phyloP scores from a whole-genome alignment of 2,329 filamentous ascomycete genomes.

The Fusarium metavorans region DNA sequence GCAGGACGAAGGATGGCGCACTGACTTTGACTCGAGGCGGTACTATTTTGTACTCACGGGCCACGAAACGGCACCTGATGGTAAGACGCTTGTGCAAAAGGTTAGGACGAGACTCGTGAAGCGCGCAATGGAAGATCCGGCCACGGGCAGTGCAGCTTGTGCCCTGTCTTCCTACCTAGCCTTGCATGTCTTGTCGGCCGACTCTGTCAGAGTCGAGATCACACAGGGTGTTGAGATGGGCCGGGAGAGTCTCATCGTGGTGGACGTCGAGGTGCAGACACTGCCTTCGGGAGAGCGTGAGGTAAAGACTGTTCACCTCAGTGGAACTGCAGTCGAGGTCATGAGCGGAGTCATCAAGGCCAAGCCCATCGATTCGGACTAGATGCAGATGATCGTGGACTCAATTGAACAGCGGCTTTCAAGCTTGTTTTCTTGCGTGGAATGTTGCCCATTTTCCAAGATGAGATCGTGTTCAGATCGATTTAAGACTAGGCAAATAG shows the following conservation, averaged over 20 bases:
- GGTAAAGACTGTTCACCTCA: slow-evolving; percentile 19
- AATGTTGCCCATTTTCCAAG: background rate
- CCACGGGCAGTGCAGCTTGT: slow-evolving; percentile 72
- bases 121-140: slow-evolving; percentile 65
- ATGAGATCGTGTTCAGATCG: background rate
- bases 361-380: background rate
- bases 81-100: slow-evolving; percentile 36
- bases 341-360: background rate
- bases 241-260: slow-evolving; percentile 61
- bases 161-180: slow-evolving; percentile 67
- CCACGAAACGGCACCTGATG: slow-evolving; percentile 32
- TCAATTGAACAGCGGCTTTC: background rate
- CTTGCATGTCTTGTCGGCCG: slow-evolving; percentile 47
- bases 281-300: background rate
- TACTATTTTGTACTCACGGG: slow-evolving; percentile 69
- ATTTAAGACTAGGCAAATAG: background rate
- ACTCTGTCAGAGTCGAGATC: slow-evolving; percentile 58
- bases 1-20: slow-evolving; percentile 64
- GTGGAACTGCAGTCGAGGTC: slow-evolving; percentile 18
- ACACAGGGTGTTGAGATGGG: slow-evolving; percentile 78
- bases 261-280: slow-evolving; percentile 53
- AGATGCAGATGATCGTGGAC: background rate
- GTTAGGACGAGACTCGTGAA: slow-evolving; percentile 72
- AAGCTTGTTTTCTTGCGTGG: background rate
- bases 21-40: slow-evolving; percentile 60